Evolutionary conservation across 805 yeast species (phyloP), one percentile per base, ranked within the genome.

Genomic region (Helenozyma baotianmanensis): DNA sequence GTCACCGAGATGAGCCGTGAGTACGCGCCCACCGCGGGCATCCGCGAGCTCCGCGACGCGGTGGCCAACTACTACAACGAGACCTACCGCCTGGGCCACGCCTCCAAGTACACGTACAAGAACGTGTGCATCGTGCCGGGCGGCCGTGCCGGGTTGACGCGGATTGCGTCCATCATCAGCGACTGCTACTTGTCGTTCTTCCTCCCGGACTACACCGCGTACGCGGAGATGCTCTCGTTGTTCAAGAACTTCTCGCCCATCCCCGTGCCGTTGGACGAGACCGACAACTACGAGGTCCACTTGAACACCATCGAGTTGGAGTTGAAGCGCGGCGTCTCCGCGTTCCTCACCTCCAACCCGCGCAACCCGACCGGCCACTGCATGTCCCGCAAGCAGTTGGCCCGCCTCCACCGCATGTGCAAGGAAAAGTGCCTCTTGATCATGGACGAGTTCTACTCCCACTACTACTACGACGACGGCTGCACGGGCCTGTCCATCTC

Each of bases 41-140:
- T 74, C 27, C 69, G 58, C 45, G 72, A 64, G 23, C 58, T 76
- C 37, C 60, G 82, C 48, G 70, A 70, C 42, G 79, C 82, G 0
- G 78, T 76, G 36, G 81, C 81, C 9, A 56, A 74, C 39, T 58
- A 69, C 38, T 76, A 76, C 58, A 76, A 76, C 47, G 74, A 62
- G 25, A 66, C 74, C 14, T 76, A 74, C 50, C 68, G 82, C 44
- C 46, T 63, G 37, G 68, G 64, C 31, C 63, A 59, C 47, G 42
- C 50, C 14, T 72, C 78, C n/a, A 67, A 76, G 52, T 76, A 76
- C 49, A 74, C 81, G 10, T 71, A 62, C 50, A 78, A 74, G 47
- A 76, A 76, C 47, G 81, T 76, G 21, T 76, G 80, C 48, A 64
- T 76, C 43, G 80, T 77, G 1, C 82, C 82, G 7, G 82, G 82